Conservation (phyloP, 1,139 yeast species). For the Hyphopichia wangnamkhiaoensis region DNA sequence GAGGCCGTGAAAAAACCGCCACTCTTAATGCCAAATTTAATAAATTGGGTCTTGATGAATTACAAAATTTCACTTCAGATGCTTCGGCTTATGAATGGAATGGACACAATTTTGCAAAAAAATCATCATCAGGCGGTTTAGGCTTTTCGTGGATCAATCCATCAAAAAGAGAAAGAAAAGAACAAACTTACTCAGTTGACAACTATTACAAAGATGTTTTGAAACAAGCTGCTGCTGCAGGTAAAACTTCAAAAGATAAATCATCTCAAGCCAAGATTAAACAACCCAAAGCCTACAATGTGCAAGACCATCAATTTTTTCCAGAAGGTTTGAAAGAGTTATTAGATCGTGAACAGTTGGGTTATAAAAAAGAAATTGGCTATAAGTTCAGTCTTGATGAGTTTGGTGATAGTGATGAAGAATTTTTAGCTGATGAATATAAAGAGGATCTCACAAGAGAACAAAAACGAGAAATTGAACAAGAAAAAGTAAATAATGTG, state of each 20-base stretch:
- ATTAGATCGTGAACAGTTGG: conserved; percentile 76
- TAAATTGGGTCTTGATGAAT: conserved; percentile 83
- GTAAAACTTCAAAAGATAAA: conserved; percentile 16
- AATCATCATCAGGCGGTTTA: conserved; percentile 42
- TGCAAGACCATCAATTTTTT: conserved; percentile 89
- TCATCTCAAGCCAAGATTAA: conserved; percentile 44
- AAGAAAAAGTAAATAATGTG: conserved; percentile 66
- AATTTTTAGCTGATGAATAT: conserved; percentile 54
- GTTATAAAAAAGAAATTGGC: conserved; percentile 71
- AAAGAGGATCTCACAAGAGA: conserved; percentile 41
- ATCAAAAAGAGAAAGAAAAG: conserved; percentile 85
- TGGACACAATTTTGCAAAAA: conserved; percentile 87
- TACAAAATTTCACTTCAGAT: conserved; percentile 86
- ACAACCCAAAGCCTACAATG: conserved; percentile 71
- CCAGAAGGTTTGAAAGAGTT: conserved; percentile 64
- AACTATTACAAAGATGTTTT: conserved; percentile 83
- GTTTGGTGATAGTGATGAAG: conserved; percentile 56
- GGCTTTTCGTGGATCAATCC: conserved; percentile 81
- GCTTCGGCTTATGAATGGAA: conserved; percentile 96
- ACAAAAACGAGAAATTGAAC: conserved; percentile 53
- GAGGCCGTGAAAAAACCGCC: conserved; percentile 82
- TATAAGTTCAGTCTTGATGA: conserved; percentile 64
- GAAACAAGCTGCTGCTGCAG: conserved; percentile 29
- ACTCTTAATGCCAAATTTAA: conserved; percentile 77
- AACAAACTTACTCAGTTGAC: conserved; percentile 84